These are phyloP conservation scores for Tricholoma matsutake DNA, from an alignment of 768 basidiomycete genomes.

Conservation along the genomic window DNA sequence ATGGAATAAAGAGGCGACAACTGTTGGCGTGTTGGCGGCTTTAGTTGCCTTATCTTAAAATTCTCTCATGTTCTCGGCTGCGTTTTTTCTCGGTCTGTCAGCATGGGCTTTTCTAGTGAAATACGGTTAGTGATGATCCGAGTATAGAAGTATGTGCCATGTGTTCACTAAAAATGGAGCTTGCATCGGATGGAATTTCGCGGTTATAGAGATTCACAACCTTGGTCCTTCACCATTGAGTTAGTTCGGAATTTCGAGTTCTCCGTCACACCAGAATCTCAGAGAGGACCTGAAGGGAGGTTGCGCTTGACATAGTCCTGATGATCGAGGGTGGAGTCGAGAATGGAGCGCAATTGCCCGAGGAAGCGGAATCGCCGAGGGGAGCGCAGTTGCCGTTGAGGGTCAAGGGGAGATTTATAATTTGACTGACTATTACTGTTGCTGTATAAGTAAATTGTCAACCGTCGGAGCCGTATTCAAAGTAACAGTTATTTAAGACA, in stretches of 20 bases:
- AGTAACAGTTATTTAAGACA: background rate
- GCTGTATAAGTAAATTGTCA: background rate
- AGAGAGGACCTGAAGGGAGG: constrained; percentile 36
- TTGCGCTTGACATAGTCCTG: constrained; percentile 39
- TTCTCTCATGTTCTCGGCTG: constrained; percentile 3
- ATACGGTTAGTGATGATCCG: constrained; percentile 22
- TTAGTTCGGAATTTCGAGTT: constrained; percentile 54
- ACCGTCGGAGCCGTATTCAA: background rate
- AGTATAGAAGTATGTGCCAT: background rate
- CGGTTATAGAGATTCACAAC: constrained; percentile 54
- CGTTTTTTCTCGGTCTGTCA: constrained; percentile 6
- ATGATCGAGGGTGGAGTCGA: constrained; percentile 39
- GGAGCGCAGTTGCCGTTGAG: constrained; percentile 39
- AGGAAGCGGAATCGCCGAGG: constrained; percentile 20
- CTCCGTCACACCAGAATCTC: constrained; percentile 33
- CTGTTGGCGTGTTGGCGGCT: constrained; percentile 45
- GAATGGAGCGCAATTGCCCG: constrained; percentile 41
- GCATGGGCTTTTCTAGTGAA: constrained; percentile 31
- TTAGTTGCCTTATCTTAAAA: background rate
- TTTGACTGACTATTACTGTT: background rate
- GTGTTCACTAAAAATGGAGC: constrained; percentile 16
- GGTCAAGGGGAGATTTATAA: constrained; percentile 21
- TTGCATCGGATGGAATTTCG: constrained; percentile 39
- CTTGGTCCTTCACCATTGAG: constrained; percentile 56
- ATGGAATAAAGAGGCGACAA: constrained; percentile 37